Evolutionary conservation across 768 basidiomycete genomes (phyloP).

Genomic region (Tylopilus sp.): DNA sequence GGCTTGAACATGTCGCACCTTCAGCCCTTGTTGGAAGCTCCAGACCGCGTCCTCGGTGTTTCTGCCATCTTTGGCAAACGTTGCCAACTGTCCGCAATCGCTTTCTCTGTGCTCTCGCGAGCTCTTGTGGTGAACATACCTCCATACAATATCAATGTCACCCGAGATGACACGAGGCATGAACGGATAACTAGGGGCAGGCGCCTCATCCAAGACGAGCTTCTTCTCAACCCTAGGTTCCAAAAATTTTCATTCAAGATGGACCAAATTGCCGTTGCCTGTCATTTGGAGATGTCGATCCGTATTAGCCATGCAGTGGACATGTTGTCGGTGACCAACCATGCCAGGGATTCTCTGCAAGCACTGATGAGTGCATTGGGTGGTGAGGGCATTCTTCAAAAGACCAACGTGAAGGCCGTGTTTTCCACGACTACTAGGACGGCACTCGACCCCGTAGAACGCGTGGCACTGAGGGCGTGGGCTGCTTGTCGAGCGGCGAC

Average conservation of each 20-base stretch:
- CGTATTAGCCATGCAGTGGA: conserved; percentile 39
- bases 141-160: conserved; percentile 6
- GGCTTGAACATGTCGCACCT: conserved; percentile 23
- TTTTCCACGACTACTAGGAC: conserved; percentile 23
- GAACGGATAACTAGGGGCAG: conserved; percentile 8
- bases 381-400: conserved; percentile 30
- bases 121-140: conserved; percentile 36
- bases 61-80: conserved; percentile 40
- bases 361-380: conserved; percentile 39
- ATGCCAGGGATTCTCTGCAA: conserved; percentile 32
- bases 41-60: conserved; percentile 36
- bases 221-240: conserved; percentile 30
- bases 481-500: conserved; percentile 37
- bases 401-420: conserved; percentile 23
- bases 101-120: conserved; percentile 36
- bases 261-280: conserved; percentile 41
- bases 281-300: conserved; percentile 39
- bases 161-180: neutral
- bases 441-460: conserved; percentile 15
- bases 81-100: conserved; percentile 35
- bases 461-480: conserved; percentile 45
- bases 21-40: conserved; percentile 28
- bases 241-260: conserved; percentile 43
- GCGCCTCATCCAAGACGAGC: conserved; percentile 27
- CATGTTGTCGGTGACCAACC: conserved; percentile 32